Conservation (phyloP, 2,329 filamentous ascomycete species). For the Aspergillus vadensis region DNA sequence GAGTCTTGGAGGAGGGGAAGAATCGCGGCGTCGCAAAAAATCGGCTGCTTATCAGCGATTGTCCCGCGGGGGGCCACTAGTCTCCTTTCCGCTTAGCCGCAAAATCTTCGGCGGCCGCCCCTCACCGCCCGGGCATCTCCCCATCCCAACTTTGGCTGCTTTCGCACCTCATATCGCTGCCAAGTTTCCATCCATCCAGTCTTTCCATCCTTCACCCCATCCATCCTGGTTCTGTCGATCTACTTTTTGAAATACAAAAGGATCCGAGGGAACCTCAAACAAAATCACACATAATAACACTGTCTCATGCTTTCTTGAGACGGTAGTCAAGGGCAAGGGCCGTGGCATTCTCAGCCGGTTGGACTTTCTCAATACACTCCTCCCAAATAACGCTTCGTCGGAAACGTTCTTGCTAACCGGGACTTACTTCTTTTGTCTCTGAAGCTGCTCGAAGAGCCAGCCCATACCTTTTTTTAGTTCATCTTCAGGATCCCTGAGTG, state of each 20-base stretch:
- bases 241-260: background rate
- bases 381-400: slow-evolving; percentile 26
- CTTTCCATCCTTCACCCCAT: slow-evolving; percentile 10
- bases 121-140: slow-evolving; percentile 16
- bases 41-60: slow-evolving; percentile 27
- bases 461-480: slow-evolving; percentile 3
- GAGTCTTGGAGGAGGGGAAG: slow-evolving; percentile 16
- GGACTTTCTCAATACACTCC: slow-evolving; percentile 44
- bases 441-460: slow-evolving; percentile 32
- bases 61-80: slow-evolving; percentile 20
- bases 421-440: slow-evolving; percentile 19
- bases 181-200: slow-evolving; percentile 1
- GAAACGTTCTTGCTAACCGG: slow-evolving; percentile 43
- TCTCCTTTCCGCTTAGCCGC: slow-evolving; percentile 21
- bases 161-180: slow-evolving; percentile 12
- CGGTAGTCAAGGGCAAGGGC: slow-evolving; percentile 26
- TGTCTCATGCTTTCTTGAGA: slow-evolving; percentile 11
- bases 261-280: background rate
- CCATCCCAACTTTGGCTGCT: background rate
- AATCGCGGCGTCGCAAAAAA: slow-evolving; percentile 12
- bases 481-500: background rate
- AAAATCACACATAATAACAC: background rate
- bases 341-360: slow-evolving; percentile 43
- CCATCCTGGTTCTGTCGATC: background rate
- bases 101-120: slow-evolving; percentile 19